Evolutionary conservation across 2,329 filamentous ascomycete genomes (phyloP), one percentile per base, ranked within the genome.

Genomic region (Aureobasidium melanogenum): DNA sequence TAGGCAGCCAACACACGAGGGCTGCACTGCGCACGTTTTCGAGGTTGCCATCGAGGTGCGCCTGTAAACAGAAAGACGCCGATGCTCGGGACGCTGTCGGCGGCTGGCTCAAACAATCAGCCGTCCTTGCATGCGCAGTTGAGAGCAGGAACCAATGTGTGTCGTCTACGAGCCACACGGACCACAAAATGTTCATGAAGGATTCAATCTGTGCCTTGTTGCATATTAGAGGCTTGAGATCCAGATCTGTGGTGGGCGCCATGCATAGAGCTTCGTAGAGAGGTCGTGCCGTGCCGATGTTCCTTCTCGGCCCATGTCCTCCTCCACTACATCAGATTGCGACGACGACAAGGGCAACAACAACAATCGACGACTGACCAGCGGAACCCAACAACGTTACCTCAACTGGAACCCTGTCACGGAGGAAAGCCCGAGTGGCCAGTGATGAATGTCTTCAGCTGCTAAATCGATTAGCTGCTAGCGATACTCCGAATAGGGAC

Each of bases 61-160:
- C 24, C n/a, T n/a, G n/a, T n/a, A n/a, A n/a, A n/a, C n/a, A n/a
- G n/a, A n/a, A n/a, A n/a, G n/a, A n/a, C n/a, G n/a, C n/a, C n/a
- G n/a, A n/a, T n/a, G n/a, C n/a, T n/a, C n/a, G n/a, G 24, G 14
- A 30, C 36, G 22, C 6, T 26, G 22, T 28, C 30, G 22, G 32
- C 12, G 19, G 34, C 24, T n/a, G 17, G 36, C 15, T 12, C 22
- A 14, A 10, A 41, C 26, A 10, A 44, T n/a, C 38, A 44, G 52
- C 36, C 38, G 52, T 28, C 52, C 52, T 56, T 56, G 52, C 52
- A 44, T 56, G 17, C 51, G 32, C 52, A 41, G 36, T 34, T 52
- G 50, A 52, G 50, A 52, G 50, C 26, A 34, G 10, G 2, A 7
- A 50, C n/a, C 10, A 34, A n/a, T 5, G 17, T 15, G 24, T 28